These are phyloP conservation scores for Acanthamoeba triangularis DNA, from an alignment of 208 protist genomes.

Conservation along the genomic window DNA sequence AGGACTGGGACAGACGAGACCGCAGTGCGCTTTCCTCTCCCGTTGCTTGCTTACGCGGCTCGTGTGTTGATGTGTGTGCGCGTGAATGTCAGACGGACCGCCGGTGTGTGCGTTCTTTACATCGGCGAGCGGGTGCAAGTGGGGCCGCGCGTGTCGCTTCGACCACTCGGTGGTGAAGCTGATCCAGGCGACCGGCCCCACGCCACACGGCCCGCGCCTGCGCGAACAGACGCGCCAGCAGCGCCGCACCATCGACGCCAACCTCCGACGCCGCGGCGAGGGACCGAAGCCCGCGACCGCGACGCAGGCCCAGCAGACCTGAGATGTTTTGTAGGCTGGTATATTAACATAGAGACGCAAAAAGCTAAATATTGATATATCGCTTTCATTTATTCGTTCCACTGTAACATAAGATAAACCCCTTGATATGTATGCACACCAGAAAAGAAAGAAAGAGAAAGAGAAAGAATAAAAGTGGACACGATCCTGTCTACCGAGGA, in stretches of 20 bases:
- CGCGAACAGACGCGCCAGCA: background rate
- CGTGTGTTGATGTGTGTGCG: background rate
- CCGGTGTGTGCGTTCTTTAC: constrained; percentile 12
- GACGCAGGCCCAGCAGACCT: too few relatives aligned
- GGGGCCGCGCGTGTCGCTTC: background rate
- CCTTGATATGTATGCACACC: too few relatives aligned
- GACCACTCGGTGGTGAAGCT: constrained; percentile 13
- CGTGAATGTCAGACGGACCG: background rate
- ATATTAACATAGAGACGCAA: too few relatives aligned
- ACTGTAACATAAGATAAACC: too few relatives aligned
- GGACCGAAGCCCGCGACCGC: too few relatives aligned
- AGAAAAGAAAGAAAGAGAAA: background rate
- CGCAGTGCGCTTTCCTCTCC: background rate
- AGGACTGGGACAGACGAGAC: background rate
- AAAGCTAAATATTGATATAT: too few relatives aligned
- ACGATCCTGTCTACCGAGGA: background rate
- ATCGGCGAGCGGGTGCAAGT: background rate
- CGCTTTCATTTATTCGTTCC: too few relatives aligned
- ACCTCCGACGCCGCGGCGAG: background rate
- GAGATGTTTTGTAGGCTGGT: too few relatives aligned
- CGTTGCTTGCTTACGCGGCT: background rate
- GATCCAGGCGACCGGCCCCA: background rate
- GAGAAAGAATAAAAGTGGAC: background rate
- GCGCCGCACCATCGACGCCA: background rate
- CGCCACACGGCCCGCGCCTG: background rate